Conservation (phyloP, 805 yeast species). For the Metschnikowia dekortorum region DNA sequence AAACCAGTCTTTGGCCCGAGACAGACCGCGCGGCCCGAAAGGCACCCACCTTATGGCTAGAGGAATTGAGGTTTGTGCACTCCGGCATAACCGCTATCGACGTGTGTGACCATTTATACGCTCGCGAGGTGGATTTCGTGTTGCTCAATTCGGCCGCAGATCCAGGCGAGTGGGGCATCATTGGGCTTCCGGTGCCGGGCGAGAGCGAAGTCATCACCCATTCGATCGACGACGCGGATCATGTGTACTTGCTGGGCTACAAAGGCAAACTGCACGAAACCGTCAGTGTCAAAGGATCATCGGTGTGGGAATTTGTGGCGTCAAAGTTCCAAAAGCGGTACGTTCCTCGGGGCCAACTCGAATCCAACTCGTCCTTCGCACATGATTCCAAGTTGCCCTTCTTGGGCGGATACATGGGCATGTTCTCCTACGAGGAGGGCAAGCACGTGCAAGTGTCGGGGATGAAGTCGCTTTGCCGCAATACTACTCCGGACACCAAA, state of each 20-base stretch:
- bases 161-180: conserved; percentile 86
- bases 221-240: conserved; percentile 43
- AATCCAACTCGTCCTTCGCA: conserved; percentile 12
- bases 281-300: conserved; percentile 5
- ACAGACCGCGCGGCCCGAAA: conserved; percentile 5
- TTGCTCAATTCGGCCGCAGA: conserved; percentile 72
- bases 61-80: conserved; percentile 3
- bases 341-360: conserved; percentile 28
- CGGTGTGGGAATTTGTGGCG: conserved; percentile 55
- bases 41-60: conserved; percentile 2
- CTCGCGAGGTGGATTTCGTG: conserved; percentile 34
- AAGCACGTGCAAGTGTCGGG: conserved; percentile 35
- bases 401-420: conserved; percentile 87
- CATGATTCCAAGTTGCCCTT: conserved; percentile 56
- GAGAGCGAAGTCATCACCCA: conserved; percentile 53
- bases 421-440: conserved; percentile 86
- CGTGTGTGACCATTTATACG: conserved; percentile 46
- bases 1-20: conserved; percentile 15
- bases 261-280: conserved; percentile 10
- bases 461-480: conserved; percentile 35
- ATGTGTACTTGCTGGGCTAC: conserved; percentile 27
- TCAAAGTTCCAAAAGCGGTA: conserved; percentile 39
- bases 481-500: conserved; percentile 64
- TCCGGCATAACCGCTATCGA: conserved; percentile 33
- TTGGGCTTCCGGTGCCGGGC: conserved; percentile 59